Evolutionary conservation across 139 green algal species (phyloP).

Genomic region (Chlamydomonas asymmetrica): DNA sequence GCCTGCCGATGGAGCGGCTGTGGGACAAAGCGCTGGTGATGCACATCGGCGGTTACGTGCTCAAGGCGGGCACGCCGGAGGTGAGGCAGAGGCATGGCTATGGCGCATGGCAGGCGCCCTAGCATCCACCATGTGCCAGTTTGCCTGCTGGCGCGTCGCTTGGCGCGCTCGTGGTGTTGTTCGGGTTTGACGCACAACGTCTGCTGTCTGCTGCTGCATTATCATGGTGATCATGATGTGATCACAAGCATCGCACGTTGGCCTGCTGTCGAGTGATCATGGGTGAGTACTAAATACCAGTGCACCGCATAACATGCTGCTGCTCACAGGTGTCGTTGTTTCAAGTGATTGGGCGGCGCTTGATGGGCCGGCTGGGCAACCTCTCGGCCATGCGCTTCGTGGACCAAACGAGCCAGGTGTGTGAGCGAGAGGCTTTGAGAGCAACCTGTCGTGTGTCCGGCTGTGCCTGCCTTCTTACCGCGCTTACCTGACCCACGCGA

Average conservation of each 20-base stretch:
- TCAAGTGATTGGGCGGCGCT: constrained; percentile 31
- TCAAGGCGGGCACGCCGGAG: not conserved
- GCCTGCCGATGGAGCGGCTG: constrained; percentile 39
- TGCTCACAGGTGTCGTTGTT: constrained; percentile 19
- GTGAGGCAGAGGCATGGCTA: not conserved
- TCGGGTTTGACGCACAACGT: not conserved
- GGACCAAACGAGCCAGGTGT: constrained; percentile 23
- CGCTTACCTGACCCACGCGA: too few species aligned
- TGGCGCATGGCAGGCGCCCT: not conserved
- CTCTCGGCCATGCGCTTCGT: constrained; percentile 30
- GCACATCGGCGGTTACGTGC: constrained; percentile 38
- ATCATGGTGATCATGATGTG: not conserved
- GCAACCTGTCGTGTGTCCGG: too few species aligned
- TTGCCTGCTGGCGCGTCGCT: not conserved
- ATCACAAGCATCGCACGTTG: too few species aligned
- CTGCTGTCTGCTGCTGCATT: not conserved
- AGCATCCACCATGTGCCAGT: not conserved
- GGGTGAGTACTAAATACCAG: not conserved
- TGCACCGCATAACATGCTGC: not conserved
- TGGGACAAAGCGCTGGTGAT: constrained; percentile 47
- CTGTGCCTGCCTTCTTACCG: too few species aligned
- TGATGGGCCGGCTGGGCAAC: constrained; percentile 33
- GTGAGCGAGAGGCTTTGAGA: too few species aligned
- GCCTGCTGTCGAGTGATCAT: too few species aligned
- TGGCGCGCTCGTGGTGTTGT: not conserved